phyloP scores from a whole-genome alignment of 345 rosid species.

The Eucalyptus curtisii region DNA sequence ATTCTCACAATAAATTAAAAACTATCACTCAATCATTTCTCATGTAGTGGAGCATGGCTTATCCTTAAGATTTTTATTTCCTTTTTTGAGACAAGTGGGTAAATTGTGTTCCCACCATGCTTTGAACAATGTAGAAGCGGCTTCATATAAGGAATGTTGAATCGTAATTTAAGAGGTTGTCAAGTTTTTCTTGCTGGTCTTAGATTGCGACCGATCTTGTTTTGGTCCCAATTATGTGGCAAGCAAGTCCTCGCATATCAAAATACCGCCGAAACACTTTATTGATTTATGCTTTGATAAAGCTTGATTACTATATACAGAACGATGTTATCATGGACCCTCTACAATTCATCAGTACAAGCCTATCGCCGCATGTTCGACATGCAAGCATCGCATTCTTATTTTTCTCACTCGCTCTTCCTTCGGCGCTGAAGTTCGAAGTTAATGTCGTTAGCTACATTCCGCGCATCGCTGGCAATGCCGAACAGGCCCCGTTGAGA shows the following conservation, averaged over 20 bases:
- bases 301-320: neutral
- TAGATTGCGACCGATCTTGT: neutral
- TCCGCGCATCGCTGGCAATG: slow-evolving; percentile 27
- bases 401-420: neutral
- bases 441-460: slow-evolving; percentile 22
- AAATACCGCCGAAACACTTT: neutral
- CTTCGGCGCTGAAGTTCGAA: neutral
- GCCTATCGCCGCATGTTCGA: neutral
- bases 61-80: neutral
- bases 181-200: neutral
- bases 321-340: neutral
- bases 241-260: neutral
- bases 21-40: accelerated
- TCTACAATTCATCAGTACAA: neutral
- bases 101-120: neutral
- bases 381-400: neutral
- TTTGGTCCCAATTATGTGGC: neutral
- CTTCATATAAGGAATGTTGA: neutral
- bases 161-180: neutral
- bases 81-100: neutral
- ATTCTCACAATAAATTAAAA: no score
- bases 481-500: slow-evolving; percentile 31
- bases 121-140: neutral
- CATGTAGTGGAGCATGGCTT: neutral
- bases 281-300: neutral